Percentiles rank a stretch among this genome's conserved stretches.
phyloP scores from a whole-genome alignment of 192 early-diverging fungal species.

The Backusella tuberculispora region DNA sequence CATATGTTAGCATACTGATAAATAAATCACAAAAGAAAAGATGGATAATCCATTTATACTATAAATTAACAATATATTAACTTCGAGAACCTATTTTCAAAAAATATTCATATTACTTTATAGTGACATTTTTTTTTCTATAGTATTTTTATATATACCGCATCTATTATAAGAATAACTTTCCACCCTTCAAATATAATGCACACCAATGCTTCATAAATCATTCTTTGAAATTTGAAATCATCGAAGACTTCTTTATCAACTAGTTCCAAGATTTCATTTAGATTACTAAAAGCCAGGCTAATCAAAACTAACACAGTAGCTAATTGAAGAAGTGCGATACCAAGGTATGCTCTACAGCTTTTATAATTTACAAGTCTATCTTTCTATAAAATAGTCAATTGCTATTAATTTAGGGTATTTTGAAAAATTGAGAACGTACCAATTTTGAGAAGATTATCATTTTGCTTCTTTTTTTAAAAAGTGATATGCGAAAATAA shows the following conservation, averaged over 20 bases:
- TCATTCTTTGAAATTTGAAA: background rate
- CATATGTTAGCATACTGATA: background rate
- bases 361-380: background rate
- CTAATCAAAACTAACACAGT: background rate
- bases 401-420: no score
- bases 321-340: background rate
- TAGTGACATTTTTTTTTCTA: no score
- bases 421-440: no score
- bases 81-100: background rate
- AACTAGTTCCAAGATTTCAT: no score
- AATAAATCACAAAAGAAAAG: background rate
- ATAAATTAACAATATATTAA: background rate
- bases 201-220: background rate
- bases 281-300: background rate
- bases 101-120: no score
- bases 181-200: slow-evolving; percentile 3
- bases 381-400: background rate
- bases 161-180: background rate
- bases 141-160: no score
- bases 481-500: no score
- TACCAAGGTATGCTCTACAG: background rate
- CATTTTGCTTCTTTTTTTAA: no score
- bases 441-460: no score
- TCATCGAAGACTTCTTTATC: no score
- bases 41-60: background rate